Evolutionary conservation across 306 rosid species (phyloP).

Genomic region (Acmispon strigosus): DNA sequence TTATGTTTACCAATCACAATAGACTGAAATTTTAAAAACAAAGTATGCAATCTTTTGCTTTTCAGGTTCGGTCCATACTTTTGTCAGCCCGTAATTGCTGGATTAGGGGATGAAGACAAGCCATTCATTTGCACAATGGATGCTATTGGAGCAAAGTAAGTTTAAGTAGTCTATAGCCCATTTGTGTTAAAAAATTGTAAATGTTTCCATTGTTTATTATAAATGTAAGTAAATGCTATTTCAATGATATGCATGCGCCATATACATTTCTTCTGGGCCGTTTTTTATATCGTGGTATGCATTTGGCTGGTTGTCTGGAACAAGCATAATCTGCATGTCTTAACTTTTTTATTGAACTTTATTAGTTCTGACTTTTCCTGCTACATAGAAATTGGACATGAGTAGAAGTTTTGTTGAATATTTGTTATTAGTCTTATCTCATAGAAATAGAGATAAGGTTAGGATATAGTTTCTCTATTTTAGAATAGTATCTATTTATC

Average conservation of each 20-base stretch:
- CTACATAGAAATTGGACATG: neutral
- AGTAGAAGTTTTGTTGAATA: too few relatives aligned
- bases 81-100: conserved; percentile 96
- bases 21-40: neutral
- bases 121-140: conserved; percentile 99
- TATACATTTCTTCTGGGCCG: neutral
- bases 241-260: neutral
- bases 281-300: neutral
- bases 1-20: neutral
- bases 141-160: conserved; percentile 93
- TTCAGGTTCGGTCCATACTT: conserved; percentile 93
- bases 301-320: neutral
- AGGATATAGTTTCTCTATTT: too few relatives aligned
- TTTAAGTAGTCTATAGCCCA: neutral
- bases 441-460: too few relatives aligned
- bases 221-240: neutral
- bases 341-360: neutral
- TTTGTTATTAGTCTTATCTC: too few relatives aligned
- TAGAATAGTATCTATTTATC: too few relatives aligned
- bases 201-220: neutral
- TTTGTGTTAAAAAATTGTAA: neutral
- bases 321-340: neutral
- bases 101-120: conserved; percentile 75
- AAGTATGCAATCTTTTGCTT: conserved; percentile 6
- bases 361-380: neutral